Percentiles rank a stretch among this genome's conserved stretches.
Conservation (phyloP, 345 rosid genomes). For the Litchi chinensis region DNA sequence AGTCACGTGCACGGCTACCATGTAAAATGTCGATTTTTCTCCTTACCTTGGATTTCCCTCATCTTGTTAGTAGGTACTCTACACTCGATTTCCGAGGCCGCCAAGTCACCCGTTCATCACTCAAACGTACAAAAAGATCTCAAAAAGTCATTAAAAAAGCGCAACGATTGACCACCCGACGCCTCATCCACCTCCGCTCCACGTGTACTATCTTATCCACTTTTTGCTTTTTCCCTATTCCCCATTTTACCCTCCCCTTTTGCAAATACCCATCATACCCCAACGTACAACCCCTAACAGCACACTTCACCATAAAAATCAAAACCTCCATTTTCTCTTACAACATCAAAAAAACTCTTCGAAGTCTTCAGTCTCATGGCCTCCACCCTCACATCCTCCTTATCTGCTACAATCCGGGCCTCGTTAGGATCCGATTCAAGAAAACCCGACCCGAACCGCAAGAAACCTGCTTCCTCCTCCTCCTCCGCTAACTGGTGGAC, state of each 20-base stretch:
- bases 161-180: slow-evolving; percentile 1
- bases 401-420: slow-evolving; percentile 18
- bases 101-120: slow-evolving; percentile 12
- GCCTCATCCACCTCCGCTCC: background rate
- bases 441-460: slow-evolving; percentile 19
- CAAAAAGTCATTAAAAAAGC: background rate
- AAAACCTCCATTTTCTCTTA: background rate
- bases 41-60: no score
- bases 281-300: slow-evolving; percentile 3
- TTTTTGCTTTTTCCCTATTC: background rate
- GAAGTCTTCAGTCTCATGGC: slow-evolving; percentile 2
- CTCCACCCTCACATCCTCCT: slow-evolving; percentile 4
- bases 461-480: background rate
- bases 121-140: background rate
- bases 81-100: background rate
- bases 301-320: no score
- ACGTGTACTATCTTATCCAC: slow-evolving; percentile 15
- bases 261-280: background rate
- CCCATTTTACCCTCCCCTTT: fast-evolving
- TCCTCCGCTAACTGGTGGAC: slow-evolving; percentile 39
- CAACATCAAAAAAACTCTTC: no score
- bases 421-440: slow-evolving; percentile 10
- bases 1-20: no score
- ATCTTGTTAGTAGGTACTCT: no score
- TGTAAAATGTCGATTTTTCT: no score